phyloP scores from a whole-genome alignment of 306 rosid species.

The Cicer chorassanicum region DNA sequence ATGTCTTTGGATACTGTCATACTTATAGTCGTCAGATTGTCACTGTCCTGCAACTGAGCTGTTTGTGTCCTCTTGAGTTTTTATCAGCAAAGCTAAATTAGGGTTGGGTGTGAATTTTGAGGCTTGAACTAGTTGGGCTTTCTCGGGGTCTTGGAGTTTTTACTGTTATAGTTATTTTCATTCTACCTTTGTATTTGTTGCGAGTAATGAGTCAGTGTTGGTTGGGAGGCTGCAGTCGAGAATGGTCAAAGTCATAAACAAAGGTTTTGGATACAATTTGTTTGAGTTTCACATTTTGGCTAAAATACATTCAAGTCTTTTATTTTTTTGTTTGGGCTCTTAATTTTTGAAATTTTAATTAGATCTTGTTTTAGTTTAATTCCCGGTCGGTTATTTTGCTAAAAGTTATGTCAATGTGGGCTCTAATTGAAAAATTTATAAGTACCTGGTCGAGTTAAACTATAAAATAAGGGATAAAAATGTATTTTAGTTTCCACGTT shows the following conservation, averaged over 20 bases:
- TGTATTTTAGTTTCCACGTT: no score
- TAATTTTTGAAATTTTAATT: background rate
- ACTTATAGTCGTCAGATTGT: constrained; percentile 53
- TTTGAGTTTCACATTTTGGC: constrained; percentile 41
- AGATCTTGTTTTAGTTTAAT: background rate
- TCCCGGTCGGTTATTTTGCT: no score
- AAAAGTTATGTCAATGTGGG: no score
- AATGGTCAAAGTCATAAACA: constrained; percentile 43
- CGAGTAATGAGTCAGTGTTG: constrained; percentile 42
- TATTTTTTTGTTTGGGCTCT: background rate
- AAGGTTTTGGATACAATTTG: constrained; percentile 46
- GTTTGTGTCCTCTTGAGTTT: constrained; percentile 54
- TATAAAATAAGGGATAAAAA: no score
- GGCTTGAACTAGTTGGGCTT: constrained; percentile 51
- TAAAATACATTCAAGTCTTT: background rate
- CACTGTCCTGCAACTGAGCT: constrained; percentile 48
- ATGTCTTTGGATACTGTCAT: constrained; percentile 47
- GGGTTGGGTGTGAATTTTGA: constrained; percentile 56
- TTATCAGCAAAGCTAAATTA: constrained; percentile 53
- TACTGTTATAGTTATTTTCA: constrained; percentile 41
- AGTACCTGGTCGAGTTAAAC: no score
- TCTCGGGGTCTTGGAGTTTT: constrained; percentile 56
- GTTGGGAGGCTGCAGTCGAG: constrained; percentile 45
- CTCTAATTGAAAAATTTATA: no score
- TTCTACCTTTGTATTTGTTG: constrained; percentile 49